Base-by-base conservation (phyloP, 768 basidiomycete species). In the Leccinum obscurum region DNA sequence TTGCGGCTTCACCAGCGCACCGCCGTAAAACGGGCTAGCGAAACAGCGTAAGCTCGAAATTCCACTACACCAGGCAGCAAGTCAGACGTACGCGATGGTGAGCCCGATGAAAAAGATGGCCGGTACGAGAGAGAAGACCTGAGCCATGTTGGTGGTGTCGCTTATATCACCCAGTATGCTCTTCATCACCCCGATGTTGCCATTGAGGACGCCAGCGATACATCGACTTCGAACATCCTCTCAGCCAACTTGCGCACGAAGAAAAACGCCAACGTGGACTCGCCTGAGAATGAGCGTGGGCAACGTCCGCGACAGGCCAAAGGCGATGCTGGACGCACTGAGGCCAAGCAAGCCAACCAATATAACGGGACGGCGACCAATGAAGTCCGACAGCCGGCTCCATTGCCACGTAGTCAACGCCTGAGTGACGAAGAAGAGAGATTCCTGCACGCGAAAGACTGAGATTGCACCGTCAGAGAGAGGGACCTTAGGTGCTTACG, bases 161-260 rank as follows among this genome's bases (percentile, higher is more conserved):
- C 84, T 86, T 37, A 89, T 72, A 61, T 89, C 87, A 0, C 81
- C 87, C 72, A 90, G 80, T 59, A 84, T 82, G 59, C 84, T 87
- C 68, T 90, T 91, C 80, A 89, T 85, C 34, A 89, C 87, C 5
- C 84, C 75, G 4, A 72, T 7, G 34, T 80, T 78, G 3, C 78
- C 79, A 52, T 78, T 78, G n/a, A 80, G 62, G 13, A 69, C 15
- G 4, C 77, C 78, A 22, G 74, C 67, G 2, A 77, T 63, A 32
- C 76, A 76, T 37, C 76, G 75, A 60, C 76, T 76, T 32, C 10
- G 44, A 5, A 14, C 8, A 41, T 20, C 22, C 41, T 6, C 54
- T 72, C 28, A 66, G 56, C 37, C n/a, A 7, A 54, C 22, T 48
- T 32, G 28, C 28, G 14, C 39, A 41, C 17, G n/a, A 44, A 44